Evolutionary conservation across 2,329 filamentous ascomycete genomes (phyloP), one percentile per base, ranked within the genome.

Genomic region (Fusarium ambrosium): DNA sequence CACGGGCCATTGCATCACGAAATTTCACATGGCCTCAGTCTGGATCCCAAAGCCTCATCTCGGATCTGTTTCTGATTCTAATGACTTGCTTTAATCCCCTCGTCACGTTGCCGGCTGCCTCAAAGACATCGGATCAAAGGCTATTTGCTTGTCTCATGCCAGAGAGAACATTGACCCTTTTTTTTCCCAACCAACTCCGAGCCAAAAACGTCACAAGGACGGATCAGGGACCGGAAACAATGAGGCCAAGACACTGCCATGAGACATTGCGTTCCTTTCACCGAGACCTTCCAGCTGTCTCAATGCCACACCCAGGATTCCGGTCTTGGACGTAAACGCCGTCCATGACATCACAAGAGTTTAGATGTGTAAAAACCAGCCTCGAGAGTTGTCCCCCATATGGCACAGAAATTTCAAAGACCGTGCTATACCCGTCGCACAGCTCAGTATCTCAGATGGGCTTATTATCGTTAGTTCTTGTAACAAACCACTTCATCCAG

Each of bases 51-150:
- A 37, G 34, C n/a, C 59, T 72, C 64, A 75, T 76, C 62, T 75
- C 72, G 72, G 66, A 56, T 75, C 29, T 39, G 73, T 69, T 74
- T 76, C 67, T 48, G 64, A 58, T 66, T 64, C 61, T 58, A 62
- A 48, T 55, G 29, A 20, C 20, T 55, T 56, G 14, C 53, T 56
- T 55, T 22, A 32, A 62, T 66, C 48, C 45, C 32, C 34, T 22
- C 16, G 16, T 60, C 41, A 70, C n/a, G 55, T 39, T 59, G 29
- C 45, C 36, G 56, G 29, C 48, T 72, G 36, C 65, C 48, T 65
- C 48, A 37, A 20, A 20, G 18, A 20, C 27, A 13, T 61, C 39
- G 24, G 45, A 22, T 51, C 55, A 51, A 62, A n/a, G 39, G 68
- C 29, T 24, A 18, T n/a, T 69, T 63, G 6, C 37, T 24, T 60